Conservation (phyloP, 106 monocot genomes). For the Amphibolis antarctica region DNA sequence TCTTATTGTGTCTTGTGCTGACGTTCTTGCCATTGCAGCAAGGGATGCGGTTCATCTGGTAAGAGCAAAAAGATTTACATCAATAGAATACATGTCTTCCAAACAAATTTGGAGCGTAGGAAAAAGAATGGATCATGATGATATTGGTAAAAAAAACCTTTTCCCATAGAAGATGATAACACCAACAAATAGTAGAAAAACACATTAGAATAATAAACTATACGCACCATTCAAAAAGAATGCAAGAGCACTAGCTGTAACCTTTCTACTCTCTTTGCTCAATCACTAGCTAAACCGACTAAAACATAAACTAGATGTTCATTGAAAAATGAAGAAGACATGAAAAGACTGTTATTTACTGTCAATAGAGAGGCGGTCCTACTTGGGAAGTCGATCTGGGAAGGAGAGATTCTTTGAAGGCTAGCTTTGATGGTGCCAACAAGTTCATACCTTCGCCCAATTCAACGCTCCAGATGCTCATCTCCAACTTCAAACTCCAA, state of each 20-base stretch:
- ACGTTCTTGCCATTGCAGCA: constrained; percentile 32
- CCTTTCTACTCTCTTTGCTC: too few species aligned
- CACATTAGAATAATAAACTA: too few species aligned
- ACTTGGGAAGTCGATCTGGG: constrained; percentile 56
- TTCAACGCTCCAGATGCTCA: constrained; percentile 41
- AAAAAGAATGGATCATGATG: too few species aligned
- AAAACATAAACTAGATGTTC: background rate
- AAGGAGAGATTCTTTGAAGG: constrained; percentile 50
- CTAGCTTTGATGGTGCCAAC: constrained; percentile 47
- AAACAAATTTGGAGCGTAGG: background rate
- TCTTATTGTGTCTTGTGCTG: constrained; percentile 44
- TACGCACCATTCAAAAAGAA: too few species aligned
- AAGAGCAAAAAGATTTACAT: background rate
- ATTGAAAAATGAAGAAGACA: too few species aligned
- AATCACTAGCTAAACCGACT: too few species aligned
- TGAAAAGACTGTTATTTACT: background rate
- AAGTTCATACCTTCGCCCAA: constrained; percentile 61
- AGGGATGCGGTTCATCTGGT: constrained; percentile 34
- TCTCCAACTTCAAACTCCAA: constrained; percentile 43
- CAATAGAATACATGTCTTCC: background rate
- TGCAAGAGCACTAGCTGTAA: too few species aligned
- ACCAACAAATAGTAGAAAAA: too few species aligned
- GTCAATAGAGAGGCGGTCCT: constrained; percentile 40
- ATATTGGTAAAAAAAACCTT: too few species aligned
- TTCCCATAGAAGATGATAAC: too few species aligned